A percentile compares a stretch with the other conserved stretches of the same genome.
Conservation (phyloP, 306 rosid species). For the Dalbergia cultrata region DNA sequence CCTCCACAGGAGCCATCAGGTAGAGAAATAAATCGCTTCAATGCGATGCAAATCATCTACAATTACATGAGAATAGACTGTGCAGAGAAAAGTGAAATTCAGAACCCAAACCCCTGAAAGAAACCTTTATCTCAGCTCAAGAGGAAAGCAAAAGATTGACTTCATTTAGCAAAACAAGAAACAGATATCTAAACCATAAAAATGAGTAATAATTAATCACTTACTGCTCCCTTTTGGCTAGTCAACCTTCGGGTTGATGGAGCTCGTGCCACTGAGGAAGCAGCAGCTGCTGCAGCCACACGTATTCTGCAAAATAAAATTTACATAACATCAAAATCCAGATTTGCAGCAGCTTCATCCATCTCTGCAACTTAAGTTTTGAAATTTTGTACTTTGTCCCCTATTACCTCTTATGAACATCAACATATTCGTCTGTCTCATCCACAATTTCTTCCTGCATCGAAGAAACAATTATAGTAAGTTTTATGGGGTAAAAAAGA, state of each 20-base stretch:
- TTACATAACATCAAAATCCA: conserved; percentile 30
- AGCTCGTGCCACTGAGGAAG: conserved; percentile 94
- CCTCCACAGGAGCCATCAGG: neutral
- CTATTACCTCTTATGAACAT: conserved; percentile 91
- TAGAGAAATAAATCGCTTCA: neutral
- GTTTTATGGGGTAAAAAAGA: neutral
- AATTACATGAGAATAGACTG: conserved; percentile 18
- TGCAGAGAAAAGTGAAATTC: conserved; percentile 1
- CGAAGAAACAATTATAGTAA: conserved; percentile 32
- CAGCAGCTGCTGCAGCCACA: conserved; percentile 98
- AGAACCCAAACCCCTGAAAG: neutral
- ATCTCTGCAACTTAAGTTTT: conserved; percentile 26
- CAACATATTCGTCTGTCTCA: conserved; percentile 98
- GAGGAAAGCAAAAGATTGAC: conserved; percentile 5
- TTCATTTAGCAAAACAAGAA: conserved; percentile 20
- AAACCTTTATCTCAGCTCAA: conserved; percentile 18
- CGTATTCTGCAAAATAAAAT: conserved; percentile 75
- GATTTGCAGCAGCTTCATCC: conserved; percentile 26
- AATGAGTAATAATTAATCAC: conserved; percentile 45
- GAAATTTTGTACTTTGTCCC: conserved; percentile 17
- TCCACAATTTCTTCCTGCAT: conserved; percentile 98
- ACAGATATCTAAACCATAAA: conserved; percentile 18
- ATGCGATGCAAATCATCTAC: conserved; percentile 4
- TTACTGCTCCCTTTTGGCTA: conserved; percentile 69
- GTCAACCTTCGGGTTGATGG: conserved; percentile 85